phyloP scores from a whole-genome alignment of 257 asterid genomes.

The Coffea canephora region DNA sequence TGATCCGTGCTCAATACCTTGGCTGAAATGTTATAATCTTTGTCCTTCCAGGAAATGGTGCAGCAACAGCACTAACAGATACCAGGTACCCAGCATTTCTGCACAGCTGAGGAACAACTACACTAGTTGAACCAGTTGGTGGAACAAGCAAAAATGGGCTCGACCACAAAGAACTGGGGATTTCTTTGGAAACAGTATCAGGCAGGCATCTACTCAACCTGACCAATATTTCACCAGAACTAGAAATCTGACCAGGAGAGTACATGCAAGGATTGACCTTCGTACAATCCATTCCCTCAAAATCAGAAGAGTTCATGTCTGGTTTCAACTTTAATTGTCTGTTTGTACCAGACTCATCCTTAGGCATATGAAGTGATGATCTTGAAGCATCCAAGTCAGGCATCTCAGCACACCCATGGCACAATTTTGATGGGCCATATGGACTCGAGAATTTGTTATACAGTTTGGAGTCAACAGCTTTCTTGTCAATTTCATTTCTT shows the following conservation, averaged over 20 bases:
- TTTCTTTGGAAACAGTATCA: conserved; percentile 38
- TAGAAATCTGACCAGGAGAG: conserved; percentile 70
- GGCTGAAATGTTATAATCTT: conserved; percentile 87
- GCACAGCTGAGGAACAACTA: conserved; percentile 76
- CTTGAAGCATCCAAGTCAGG: conserved; percentile 21
- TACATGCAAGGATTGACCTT: conserved; percentile 69
- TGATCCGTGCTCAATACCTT: conserved; percentile 45
- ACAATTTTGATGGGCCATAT: conserved; percentile 28
- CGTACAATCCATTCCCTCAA: conserved; percentile 35
- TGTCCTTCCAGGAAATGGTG: conserved; percentile 86
- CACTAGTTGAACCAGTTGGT: conserved; percentile 81
- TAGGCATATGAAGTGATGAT: conserved; percentile 2
- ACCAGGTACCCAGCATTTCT: conserved; percentile 61
- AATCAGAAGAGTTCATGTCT: conserved; percentile 37
- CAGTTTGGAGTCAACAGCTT: conserved; percentile 14
- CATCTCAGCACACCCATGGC: conserved; percentile 19
- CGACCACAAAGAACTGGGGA: conserved; percentile 70
- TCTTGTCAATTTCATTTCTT: conserved; percentile 20
- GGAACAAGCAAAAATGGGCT: conserved; percentile 79
- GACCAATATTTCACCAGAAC: conserved; percentile 69
- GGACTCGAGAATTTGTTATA: conserved; percentile 17
- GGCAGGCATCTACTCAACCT: conserved; percentile 60
- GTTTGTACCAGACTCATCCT: conserved; percentile 30
- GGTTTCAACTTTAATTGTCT: conserved; percentile 39
- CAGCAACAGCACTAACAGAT: conserved; percentile 84